These are phyloP conservation scores for Syncephalis fuscata DNA, from an alignment of 371 early-diverging fungal species.

Conservation along the genomic window DNA sequence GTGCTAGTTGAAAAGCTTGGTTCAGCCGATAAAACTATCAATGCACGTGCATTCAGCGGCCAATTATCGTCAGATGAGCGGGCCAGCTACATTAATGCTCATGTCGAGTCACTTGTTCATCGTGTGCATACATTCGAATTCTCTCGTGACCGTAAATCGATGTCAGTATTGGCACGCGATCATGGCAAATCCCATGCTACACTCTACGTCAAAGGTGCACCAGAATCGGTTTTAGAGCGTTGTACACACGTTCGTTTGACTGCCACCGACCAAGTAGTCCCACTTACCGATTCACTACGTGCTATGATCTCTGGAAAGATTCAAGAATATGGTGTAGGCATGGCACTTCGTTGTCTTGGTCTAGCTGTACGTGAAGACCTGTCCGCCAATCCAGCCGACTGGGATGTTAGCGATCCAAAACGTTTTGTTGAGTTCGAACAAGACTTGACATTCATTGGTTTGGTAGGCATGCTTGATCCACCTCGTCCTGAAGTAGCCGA, in stretches of 20 bases:
- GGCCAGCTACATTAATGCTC: constrained; percentile 21
- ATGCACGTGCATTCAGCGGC: constrained; percentile 21
- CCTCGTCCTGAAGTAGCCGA: constrained; percentile 86
- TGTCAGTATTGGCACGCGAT: constrained; percentile 62
- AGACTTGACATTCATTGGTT: constrained; percentile 79
- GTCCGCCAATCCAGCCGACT: constrained; percentile 17
- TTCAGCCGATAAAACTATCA: constrained; percentile 43
- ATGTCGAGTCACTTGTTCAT: constrained; percentile 10
- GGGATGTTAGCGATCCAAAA: constrained; percentile 39
- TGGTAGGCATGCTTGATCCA: constrained; percentile 93
- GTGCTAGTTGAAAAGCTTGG: constrained; percentile 88
- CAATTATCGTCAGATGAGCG: constrained; percentile 29
- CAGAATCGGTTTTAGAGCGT: constrained; percentile 82
- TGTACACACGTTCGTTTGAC: constrained; percentile 49
- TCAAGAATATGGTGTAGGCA: constrained; percentile 52
- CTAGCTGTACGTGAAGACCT: constrained; percentile 67
- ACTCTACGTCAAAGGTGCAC: constrained; percentile 84
- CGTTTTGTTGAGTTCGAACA: constrained; percentile 52
- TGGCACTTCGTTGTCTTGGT: constrained; percentile 75
- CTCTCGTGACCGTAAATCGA: constrained; percentile 90
- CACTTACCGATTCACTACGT: constrained; percentile 49
- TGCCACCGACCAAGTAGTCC: constrained; percentile 20
- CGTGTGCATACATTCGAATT: constrained; percentile 73
- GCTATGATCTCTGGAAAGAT: constrained; percentile 44
- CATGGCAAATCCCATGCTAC: constrained; percentile 9